These are phyloP conservation scores for Casuarina cunninghamiana DNA, from an alignment of 306 rosid species.

Conservation along the genomic window DNA sequence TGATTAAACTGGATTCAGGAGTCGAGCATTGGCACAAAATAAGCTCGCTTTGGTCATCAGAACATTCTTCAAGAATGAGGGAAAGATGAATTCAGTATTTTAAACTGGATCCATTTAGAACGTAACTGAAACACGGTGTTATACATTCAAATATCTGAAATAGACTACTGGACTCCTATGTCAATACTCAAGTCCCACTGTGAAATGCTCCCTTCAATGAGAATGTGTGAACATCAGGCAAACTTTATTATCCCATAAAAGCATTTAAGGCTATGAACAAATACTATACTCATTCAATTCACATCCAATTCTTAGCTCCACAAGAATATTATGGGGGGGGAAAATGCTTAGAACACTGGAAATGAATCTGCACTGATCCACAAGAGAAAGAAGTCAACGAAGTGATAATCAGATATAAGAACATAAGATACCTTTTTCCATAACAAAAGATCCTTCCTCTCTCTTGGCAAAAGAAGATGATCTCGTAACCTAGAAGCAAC, in stretches of 20 bases:
- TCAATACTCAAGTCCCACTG: constrained; percentile 20
- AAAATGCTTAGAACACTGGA: background rate
- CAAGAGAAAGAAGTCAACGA: background rate
- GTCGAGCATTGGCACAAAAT: background rate
- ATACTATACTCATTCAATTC: background rate
- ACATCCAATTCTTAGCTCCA: constrained; percentile 17
- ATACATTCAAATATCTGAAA: background rate
- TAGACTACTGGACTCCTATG: background rate
- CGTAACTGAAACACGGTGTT: background rate
- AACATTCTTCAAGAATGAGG: background rate
- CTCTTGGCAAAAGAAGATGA: constrained; percentile 88
- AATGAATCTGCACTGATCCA: background rate
- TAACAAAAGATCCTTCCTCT: constrained; percentile 67
- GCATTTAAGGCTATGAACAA: constrained; percentile 15
- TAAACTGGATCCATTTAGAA: background rate
- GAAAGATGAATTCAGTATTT: background rate
- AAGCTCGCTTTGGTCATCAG: background rate
- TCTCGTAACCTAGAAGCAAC: constrained; percentile 85
- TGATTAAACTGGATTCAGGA: background rate
- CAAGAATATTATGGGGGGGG: background rate
- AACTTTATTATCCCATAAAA: constrained; percentile 21
- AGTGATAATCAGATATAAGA: constrained; percentile 18
- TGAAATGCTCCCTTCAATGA: background rate
- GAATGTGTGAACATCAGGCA: constrained; percentile 13
- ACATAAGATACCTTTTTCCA: constrained; percentile 71